Evolutionary conservation across 495 filamentous ascomycete species (phyloP).

Genomic region (Aspergillus taichungensis): DNA sequence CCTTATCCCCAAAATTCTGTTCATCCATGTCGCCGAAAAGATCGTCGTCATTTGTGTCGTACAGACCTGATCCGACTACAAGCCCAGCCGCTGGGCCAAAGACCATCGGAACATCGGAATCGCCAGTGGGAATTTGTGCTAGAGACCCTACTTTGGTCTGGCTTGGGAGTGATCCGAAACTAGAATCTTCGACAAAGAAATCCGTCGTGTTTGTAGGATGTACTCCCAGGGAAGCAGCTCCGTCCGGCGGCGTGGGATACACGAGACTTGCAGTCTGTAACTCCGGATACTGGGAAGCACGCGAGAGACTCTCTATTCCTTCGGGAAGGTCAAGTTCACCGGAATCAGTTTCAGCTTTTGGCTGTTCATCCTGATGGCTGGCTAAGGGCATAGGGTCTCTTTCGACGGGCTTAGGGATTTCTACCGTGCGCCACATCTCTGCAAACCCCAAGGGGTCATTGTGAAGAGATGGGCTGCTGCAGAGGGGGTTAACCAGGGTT

Average conservation of each 20-base stretch:
- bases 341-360: slow-evolving; percentile 20
- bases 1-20: slow-evolving; percentile 70
- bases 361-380: slow-evolving; percentile 27
- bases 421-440: slow-evolving; percentile 54
- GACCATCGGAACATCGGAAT: slow-evolving; percentile 14
- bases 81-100: slow-evolving; percentile 18
- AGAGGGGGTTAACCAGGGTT: slow-evolving; percentile 5
- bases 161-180: slow-evolving; percentile 10
- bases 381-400: slow-evolving; percentile 18
- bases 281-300: slow-evolving; percentile 43
- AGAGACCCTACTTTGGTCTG: slow-evolving; percentile 5
- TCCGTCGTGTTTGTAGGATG: slow-evolving; percentile 18
- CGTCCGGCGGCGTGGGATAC: slow-evolving; percentile 86
- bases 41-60: slow-evolving; percentile 46
- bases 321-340: slow-evolving; percentile 18
- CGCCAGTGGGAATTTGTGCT: slow-evolving; percentile 12
- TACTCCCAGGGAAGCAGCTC: slow-evolving; percentile 36
- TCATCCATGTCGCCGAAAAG: slow-evolving; percentile 63
- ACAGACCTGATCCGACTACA: slow-evolving; percentile 30
- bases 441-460: slow-evolving; percentile 58
- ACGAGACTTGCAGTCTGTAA: slow-evolving; percentile 52
- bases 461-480: slow-evolving; percentile 3
- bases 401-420: slow-evolving; percentile 18
- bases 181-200: slow-evolving; percentile 23
- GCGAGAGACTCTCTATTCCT: slow-evolving; percentile 35